Conservation (phyloP, 805 yeast species). For the Metschnikowia peoriensis region DNA sequence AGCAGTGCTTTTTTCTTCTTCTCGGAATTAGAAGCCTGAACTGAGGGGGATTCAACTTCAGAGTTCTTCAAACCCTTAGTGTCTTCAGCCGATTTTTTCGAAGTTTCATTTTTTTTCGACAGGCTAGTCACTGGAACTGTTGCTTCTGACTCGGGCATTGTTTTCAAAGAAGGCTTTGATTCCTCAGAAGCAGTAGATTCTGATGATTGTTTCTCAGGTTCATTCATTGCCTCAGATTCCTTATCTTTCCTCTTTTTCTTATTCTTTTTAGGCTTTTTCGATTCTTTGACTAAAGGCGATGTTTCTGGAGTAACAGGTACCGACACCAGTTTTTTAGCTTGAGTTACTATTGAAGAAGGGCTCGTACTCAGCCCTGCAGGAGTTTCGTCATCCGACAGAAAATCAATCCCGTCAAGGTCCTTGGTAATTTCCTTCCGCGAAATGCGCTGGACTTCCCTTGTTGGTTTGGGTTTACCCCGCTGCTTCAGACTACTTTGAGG, state of each 20-base stretch:
- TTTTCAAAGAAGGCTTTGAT: no score
- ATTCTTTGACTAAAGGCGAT: background rate
- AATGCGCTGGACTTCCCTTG: slow-evolving; percentile 9
- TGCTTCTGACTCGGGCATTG: no score
- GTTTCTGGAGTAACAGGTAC: background rate
- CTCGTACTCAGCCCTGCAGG: background rate
- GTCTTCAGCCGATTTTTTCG: background rate
- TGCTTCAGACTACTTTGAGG: background rate
- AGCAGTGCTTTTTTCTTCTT: background rate
- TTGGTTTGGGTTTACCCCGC: background rate
- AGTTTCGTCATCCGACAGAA: slow-evolving; percentile 28
- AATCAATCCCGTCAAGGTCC: slow-evolving; percentile 26
- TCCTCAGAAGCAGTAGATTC: no score
- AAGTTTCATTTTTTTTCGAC: background rate
- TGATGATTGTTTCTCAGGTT: background rate
- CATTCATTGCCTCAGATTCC: background rate
- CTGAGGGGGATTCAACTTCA: no score
- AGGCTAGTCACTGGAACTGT: no score
- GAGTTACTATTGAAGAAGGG: no score
- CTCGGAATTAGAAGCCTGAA: no score
- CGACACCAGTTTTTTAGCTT: background rate
- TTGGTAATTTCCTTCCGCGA: slow-evolving; percentile 25
- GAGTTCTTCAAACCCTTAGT: no score
- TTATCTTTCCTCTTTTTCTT: background rate
- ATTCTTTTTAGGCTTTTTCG: background rate